A percentile compares a stretch with the other conserved stretches of the same genome.
These are phyloP conservation scores for Aureobasidium sp. DNA, from an alignment of 2,329 filamentous ascomycete genomes.

Conservation along the genomic window DNA sequence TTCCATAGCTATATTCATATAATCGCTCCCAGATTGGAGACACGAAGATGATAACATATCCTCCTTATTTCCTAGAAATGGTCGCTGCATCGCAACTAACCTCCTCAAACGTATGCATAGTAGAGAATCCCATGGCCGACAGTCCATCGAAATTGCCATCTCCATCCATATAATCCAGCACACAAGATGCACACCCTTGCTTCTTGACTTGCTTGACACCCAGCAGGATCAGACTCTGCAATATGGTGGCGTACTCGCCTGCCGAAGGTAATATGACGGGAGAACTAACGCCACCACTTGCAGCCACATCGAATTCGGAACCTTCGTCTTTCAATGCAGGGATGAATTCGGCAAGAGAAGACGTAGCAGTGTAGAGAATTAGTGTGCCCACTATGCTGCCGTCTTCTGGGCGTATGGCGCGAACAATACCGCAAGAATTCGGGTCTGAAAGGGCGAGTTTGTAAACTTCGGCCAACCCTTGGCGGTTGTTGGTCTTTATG, in stretches of 20 bases:
- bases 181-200: constrained; percentile 62
- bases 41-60: neutral
- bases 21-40: neutral
- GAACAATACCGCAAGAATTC: constrained; percentile 69
- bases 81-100: constrained; percentile 60
- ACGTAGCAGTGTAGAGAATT: constrained; percentile 66
- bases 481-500: constrained; percentile 63
- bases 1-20: neutral
- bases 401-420: constrained; percentile 63
- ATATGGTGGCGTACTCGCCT: constrained; percentile 59
- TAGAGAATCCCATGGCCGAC: constrained; percentile 70
- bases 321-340: constrained; percentile 53
- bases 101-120: constrained; percentile 74
- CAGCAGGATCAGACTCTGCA: constrained; percentile 73
- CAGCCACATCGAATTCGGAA: constrained; percentile 9
- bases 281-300: constrained; percentile 66
- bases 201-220: constrained; percentile 75
- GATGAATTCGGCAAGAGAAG: constrained; percentile 59
- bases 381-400: constrained; percentile 67
- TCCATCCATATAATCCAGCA: constrained; percentile 68
- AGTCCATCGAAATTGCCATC: constrained; percentile 68
- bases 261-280: constrained; percentile 64
- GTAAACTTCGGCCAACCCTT: constrained; percentile 74
- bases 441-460: constrained; percentile 63
- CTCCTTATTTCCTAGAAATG: neutral